Evolutionary conservation across 352 stramenopile species (phyloP).

Genomic region (Elongisporangium undulatum): DNA sequence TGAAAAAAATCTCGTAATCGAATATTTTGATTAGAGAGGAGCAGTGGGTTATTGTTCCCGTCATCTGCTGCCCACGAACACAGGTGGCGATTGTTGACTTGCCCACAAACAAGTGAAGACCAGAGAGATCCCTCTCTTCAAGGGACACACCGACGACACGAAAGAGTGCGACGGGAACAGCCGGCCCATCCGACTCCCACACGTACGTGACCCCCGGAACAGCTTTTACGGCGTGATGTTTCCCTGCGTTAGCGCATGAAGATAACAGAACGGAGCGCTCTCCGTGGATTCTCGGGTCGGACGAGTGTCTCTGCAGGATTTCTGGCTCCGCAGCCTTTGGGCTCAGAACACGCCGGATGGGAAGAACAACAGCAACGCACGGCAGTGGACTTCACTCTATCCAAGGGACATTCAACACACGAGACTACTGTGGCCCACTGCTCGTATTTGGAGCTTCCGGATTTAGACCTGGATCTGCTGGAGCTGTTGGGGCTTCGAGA

Average conservation of each 20-base stretch:
- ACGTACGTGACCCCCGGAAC: not conserved
- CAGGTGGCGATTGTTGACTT: not conserved
- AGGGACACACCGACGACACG: not conserved
- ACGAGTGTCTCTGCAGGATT: not conserved
- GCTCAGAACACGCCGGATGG: not conserved
- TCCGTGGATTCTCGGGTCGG: not conserved
- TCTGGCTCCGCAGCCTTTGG: not conserved
- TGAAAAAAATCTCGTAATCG: too few relatives aligned
- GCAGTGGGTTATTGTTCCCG: not conserved
- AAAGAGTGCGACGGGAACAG: not conserved
- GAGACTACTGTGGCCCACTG: not conserved
- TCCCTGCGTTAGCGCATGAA: not conserved
- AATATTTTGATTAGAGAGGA: not conserved
- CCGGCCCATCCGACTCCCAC: not conserved
- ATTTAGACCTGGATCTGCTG: not conserved
- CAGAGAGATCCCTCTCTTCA: not conserved
- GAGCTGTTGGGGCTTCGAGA: conserved; percentile 7
- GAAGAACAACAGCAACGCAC: not conserved
- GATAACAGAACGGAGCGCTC: not conserved
- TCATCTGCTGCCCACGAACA: not conserved
- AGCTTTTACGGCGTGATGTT: not conserved
- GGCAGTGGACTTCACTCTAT: not conserved
- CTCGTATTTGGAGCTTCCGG: not conserved
- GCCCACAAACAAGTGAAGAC: not conserved
- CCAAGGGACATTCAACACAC: not conserved